Evolutionary conservation across 2,329 filamentous ascomycete species (phyloP), one percentile per base, ranked within the genome.

Genomic region (Pseudogymnoascus sp.): DNA sequence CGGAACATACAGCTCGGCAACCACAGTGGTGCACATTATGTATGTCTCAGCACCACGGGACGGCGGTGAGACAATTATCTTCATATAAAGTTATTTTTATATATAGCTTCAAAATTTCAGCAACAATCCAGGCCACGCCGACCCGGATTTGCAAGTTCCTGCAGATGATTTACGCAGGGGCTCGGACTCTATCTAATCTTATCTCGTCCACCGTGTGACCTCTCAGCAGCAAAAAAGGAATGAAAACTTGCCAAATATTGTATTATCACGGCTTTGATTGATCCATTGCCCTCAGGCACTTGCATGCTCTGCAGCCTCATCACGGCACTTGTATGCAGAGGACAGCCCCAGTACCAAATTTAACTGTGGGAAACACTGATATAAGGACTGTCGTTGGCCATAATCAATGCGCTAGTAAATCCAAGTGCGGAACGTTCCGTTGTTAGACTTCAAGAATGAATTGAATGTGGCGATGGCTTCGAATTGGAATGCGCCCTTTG

Each of bases 381-480:
- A 56, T 21, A 33, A 19, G 50, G n/a, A 33, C 50, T 56, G 50
- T 15, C 50, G 29, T 56, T 56, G 50, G 50, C 11, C 17, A 56
- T 56, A 56, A 56, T 19, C n/a, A 13, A n/a, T 29, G 29, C 50
- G 29, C 50, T 56, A 56, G 29, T 35, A 33, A 21, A 33, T 56
- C n/a, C 29, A 33, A 19, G 29, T 13, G 50, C 50, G 50, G 50
- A 56, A 56, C 29, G 50, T 56, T 56, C 50, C 29, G 50, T 21
- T 56, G 50, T 56, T 56, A 56, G 50, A 56, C 50, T 56, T 35
- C 50, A 21, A 33, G 9, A 21, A 35, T 56, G 50, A 56, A 56
- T 56, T 56, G 29, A 33, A 56, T 35, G 50, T 56, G 50, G 50
- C 29, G 17, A 56, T 35, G 9, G 29, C 50, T 19, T 56, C 50